Evolutionary conservation across 2,329 filamentous ascomycete genomes (phyloP).

Genomic region (Monosporascus cannonballus): DNA sequence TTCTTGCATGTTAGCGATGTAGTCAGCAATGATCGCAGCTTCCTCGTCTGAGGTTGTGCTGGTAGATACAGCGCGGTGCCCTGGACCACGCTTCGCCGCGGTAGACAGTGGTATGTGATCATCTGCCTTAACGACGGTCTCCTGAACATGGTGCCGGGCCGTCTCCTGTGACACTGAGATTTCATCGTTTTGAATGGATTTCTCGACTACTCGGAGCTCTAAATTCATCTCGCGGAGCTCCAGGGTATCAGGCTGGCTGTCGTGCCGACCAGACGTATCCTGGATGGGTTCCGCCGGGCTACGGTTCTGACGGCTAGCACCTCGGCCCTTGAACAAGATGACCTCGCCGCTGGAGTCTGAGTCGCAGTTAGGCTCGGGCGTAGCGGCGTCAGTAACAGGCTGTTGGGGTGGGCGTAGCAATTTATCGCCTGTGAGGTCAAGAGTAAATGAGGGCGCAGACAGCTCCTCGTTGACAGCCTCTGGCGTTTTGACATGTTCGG

Average conservation of each 20-base stretch:
- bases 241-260: conserved; percentile 5
- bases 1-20: conserved; percentile 59
- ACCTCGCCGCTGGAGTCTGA: conserved; percentile 68
- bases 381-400: conserved; percentile 1
- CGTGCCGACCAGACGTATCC: background rate
- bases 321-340: conserved; percentile 59
- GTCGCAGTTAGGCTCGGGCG: conserved; percentile 13
- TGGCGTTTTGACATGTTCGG: background rate
- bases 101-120: conserved; percentile 17
- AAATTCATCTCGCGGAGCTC: conserved; percentile 22
- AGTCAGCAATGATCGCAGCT: conserved; percentile 59
- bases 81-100: conserved; percentile 13
- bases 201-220: conserved; percentile 26
- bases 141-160: background rate
- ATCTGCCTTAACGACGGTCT: conserved; percentile 8
- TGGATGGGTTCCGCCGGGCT: background rate
- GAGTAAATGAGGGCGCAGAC: background rate
- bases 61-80: background rate
- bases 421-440: conserved; percentile 21
- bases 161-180: background rate
- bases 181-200: conserved; percentile 7
- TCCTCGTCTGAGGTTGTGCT: conserved; percentile 33
- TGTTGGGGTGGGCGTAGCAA: conserved; percentile 4
- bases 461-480: background rate
- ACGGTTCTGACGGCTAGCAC: conserved; percentile 19